Evolutionary conservation across 306 rosid species (phyloP).

Genomic region (Lotus japonicus): DNA sequence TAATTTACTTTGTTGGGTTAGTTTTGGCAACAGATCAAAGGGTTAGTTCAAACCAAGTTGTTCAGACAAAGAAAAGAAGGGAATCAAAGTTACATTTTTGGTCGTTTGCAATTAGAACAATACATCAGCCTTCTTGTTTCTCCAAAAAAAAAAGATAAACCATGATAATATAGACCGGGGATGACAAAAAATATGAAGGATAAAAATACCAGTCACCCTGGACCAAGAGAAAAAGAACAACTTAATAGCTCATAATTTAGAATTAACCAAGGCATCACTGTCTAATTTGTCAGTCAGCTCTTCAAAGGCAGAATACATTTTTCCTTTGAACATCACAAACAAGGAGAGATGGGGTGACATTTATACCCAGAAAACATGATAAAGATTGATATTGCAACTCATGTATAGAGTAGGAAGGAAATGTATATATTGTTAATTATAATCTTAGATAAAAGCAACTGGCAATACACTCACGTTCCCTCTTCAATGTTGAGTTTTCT

Average conservation of each 20-base stretch:
- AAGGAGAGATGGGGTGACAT: not conserved
- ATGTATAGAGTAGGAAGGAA: not conserved
- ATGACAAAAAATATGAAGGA: not conserved
- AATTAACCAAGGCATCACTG: not conserved
- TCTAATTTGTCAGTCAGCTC: not conserved
- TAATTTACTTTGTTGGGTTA: too few species aligned
- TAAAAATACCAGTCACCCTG: not conserved
- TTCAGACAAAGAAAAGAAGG: too few species aligned
- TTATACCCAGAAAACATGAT: not conserved
- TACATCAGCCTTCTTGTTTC: too few species aligned
- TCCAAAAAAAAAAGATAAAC: too few species aligned
- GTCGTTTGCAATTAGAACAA: too few species aligned
- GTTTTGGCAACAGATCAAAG: too few species aligned
- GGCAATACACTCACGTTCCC: constrained; percentile 75
- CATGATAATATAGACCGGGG: not conserved
- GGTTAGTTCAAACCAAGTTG: too few species aligned
- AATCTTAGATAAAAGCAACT: constrained; percentile 15
- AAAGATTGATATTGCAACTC: constrained; percentile 2
- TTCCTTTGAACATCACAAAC: constrained; percentile 5
- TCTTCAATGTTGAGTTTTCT: constrained; percentile 90
- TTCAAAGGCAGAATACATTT: not conserved
- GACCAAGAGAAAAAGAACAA: not conserved
- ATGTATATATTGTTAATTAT: not conserved
- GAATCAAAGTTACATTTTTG: too few species aligned
- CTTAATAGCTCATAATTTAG: not conserved